Evolutionary conservation across 2,329 filamentous ascomycete genomes (phyloP), one percentile per base, ranked within the genome.

Genomic region (Lachnellula occidentalis): DNA sequence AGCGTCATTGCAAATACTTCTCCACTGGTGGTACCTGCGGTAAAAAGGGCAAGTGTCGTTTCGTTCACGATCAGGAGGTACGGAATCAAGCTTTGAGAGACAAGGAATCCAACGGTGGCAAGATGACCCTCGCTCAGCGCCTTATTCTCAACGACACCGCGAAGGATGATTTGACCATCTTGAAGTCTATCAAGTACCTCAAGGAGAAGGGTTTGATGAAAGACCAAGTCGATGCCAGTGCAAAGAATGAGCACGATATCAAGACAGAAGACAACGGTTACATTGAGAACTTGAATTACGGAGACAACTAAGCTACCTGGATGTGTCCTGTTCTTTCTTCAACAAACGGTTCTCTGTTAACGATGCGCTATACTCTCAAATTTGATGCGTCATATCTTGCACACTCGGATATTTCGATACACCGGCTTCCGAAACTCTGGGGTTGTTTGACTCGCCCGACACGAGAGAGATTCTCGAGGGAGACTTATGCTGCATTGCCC

Each of bases 1-100:
- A 80, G 49, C 82, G 80, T 60, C 83, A 86, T 65, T 87, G 83
- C 79, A 87, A 87, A 71, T 87, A 87, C 70, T 87, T 80, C 67
- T 84, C 83, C 39, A 86, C 83, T 50, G 83, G 83, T 61, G 83
- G 83, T 57, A 83, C 76, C 55, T 87, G 83, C 71, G 83, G 83
- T 50, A 87, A 87, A 77, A 85, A 85, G 78, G 81, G 82, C 81
- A 86, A 86, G 82, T 87, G 83, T 75, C 83, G 83, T 72, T 87
- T 87, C 72, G 81, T 85, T 60, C 83, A 87, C 69, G 83, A 87
- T 67, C 77, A 78, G 17, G 78, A 79, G 58, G 79, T 84, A 55
- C 77, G 83, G 61, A 81, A 83, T 64, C 80, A 80, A 60, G 83
- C 83, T 54, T 74, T 86, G 48, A 79, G 77, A 64, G 83, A 86